Conservation (phyloP, 1,139 yeast species). For the Candida sanyaensis region DNA sequence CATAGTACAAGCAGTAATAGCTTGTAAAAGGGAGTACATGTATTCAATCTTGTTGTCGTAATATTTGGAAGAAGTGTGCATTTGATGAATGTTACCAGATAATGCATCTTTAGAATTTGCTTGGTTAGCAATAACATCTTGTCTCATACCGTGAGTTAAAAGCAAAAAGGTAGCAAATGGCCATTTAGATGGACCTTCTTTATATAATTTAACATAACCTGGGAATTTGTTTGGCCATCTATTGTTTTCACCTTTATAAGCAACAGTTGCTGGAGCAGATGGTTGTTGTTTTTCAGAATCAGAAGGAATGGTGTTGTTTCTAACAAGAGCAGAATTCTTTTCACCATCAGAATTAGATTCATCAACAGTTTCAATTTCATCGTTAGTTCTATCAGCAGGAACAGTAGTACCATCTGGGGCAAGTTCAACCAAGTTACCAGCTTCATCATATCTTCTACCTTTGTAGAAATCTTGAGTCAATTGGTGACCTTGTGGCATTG, state of each 20-base stretch:
- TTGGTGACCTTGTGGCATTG: slow-evolving; percentile 60
- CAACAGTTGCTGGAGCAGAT: slow-evolving; percentile 6
- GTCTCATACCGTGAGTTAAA: slow-evolving; percentile 60
- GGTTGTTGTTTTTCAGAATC: slow-evolving; percentile 14
- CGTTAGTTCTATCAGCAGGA: not conserved
- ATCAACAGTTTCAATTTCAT: slow-evolving; percentile 9
- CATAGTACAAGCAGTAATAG: slow-evolving; percentile 76
- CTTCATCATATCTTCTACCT: slow-evolving; percentile 53
- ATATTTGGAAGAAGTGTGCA: slow-evolving; percentile 62
- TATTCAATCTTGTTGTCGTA: slow-evolving; percentile 75
- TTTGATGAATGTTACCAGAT: slow-evolving; percentile 44
- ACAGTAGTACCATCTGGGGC: slow-evolving; percentile 1
- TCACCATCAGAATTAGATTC: slow-evolving; percentile 12
- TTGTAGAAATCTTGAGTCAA: slow-evolving; percentile 64
- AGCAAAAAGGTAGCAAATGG: slow-evolving; percentile 51
- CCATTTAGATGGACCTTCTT: slow-evolving; percentile 55
- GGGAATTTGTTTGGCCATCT: slow-evolving; percentile 31
- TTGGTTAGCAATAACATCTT: slow-evolving; percentile 62
- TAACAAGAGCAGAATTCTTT: slow-evolving; percentile 6
- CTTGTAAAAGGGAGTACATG: slow-evolving; percentile 69
- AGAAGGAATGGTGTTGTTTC: slow-evolving; percentile 6
- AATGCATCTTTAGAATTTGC: slow-evolving; percentile 31
- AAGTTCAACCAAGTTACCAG: slow-evolving; percentile 17
- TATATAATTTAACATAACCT: slow-evolving; percentile 42
- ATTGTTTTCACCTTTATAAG: not conserved